Evolutionary conservation across 2,329 filamentous ascomycete genomes (phyloP).

Genomic region (Clonostachys byssicola): DNA sequence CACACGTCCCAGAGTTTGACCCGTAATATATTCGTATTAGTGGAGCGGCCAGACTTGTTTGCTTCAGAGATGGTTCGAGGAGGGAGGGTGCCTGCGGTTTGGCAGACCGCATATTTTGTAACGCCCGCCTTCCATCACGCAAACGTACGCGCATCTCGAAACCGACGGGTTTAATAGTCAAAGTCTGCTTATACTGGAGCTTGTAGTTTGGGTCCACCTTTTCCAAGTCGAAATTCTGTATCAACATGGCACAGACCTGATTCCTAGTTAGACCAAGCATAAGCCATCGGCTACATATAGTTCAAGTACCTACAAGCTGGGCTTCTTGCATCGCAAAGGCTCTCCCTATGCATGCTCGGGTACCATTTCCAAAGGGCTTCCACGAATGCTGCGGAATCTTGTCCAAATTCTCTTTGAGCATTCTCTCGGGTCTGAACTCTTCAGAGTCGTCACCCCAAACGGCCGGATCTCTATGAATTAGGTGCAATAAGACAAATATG

Average conservation of each 20-base stretch:
- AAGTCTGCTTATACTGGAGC: conserved; percentile 47
- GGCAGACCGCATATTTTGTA: no score
- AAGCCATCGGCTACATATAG: no score
- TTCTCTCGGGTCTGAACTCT: background rate
- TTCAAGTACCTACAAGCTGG: no score
- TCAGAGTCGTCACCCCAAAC: background rate
- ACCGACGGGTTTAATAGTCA: conserved; percentile 60
- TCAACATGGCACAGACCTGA: background rate
- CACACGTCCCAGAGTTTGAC: conserved; percentile 67
- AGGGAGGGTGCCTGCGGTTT: no score
- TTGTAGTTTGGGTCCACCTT: conserved; percentile 57
- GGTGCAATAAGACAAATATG: no score
- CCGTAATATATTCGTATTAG: conserved; percentile 28
- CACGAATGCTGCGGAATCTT: background rate
- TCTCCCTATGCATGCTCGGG: no score
- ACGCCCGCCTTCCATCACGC: no score
- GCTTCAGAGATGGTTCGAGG: no score
- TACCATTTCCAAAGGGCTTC: background rate
- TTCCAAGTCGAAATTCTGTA: conserved; percentile 41
- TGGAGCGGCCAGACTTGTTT: no score
- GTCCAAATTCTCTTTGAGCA: background rate
- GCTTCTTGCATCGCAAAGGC: no score
- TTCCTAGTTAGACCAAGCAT: no score
- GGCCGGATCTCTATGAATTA: no score
- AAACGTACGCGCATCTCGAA: conserved; percentile 29